Evolutionary conservation across 495 filamentous ascomycete genomes (phyloP).

Genomic region (Apiosordaria backusii): DNA sequence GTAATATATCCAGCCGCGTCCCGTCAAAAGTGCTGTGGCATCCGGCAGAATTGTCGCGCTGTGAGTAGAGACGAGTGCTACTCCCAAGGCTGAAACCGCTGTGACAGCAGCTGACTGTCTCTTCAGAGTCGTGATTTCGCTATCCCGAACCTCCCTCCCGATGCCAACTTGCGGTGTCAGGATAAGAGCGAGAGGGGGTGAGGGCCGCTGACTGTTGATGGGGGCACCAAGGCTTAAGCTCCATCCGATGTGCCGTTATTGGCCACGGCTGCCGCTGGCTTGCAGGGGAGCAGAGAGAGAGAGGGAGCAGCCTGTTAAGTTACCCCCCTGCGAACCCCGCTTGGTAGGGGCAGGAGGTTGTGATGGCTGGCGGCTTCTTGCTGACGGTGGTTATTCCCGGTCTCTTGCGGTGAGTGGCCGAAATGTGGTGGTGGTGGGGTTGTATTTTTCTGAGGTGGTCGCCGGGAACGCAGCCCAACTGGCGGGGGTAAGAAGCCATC

Average conservation of each 20-base stretch:
- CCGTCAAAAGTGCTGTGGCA: neutral
- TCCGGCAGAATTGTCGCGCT: constrained; percentile 10
- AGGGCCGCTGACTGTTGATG: constrained; percentile 12
- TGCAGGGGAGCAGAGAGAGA: constrained; percentile 16
- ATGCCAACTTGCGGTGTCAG: constrained; percentile 7
- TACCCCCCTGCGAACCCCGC: neutral
- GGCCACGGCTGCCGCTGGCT: constrained; percentile 12
- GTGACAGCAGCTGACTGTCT: neutral
- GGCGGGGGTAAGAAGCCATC: neutral
- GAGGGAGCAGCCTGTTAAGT: neutral
- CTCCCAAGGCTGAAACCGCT: neutral
- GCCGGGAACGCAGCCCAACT: constrained; percentile 13
- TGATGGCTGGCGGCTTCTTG: constrained; percentile 13
- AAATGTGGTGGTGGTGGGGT: neutral
- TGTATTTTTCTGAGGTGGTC: constrained; percentile 6
- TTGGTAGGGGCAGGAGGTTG: constrained; percentile 12
- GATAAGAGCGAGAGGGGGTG: constrained; percentile 6
- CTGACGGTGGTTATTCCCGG: constrained; percentile 15
- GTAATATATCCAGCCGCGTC: neutral
- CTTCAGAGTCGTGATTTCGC: neutral
- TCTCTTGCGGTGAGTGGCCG: constrained; percentile 1
- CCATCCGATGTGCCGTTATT: constrained; percentile 25
- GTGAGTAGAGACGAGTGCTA: neutral
- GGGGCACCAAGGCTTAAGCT: constrained; percentile 20
- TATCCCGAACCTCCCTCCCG: constrained; percentile 4